Conservation (phyloP, 179 eudicot species). For the Camellia oleifera region DNA sequence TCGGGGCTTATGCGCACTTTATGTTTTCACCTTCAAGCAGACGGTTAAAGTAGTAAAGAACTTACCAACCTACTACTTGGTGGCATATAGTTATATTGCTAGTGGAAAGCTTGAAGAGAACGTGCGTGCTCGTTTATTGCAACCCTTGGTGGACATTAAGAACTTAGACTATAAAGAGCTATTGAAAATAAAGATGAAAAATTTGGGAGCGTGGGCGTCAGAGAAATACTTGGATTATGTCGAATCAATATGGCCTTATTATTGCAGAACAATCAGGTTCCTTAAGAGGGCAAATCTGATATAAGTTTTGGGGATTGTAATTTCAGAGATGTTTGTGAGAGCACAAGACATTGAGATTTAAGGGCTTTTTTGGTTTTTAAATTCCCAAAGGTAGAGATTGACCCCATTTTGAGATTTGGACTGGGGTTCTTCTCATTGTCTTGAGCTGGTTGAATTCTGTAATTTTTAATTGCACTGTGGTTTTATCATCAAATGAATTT, state of each 20-base stretch:
- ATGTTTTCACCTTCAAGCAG: slow-evolving; percentile 65
- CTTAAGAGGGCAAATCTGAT: slow-evolving; percentile 72
- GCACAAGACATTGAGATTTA: background rate
- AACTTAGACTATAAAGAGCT: slow-evolving; percentile 41
- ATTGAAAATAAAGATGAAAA: slow-evolving; percentile 30
- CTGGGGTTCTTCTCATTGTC: slow-evolving; percentile 8
- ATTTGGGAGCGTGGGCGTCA: slow-evolving; percentile 37
- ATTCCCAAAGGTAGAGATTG: background rate
- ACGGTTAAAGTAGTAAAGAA: slow-evolving; percentile 52
- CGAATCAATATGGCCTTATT: slow-evolving; percentile 81
- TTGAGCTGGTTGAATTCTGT: slow-evolving; percentile 9
- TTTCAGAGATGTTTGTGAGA: slow-evolving; percentile 6
- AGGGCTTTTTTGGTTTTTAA: slow-evolving; percentile 11
- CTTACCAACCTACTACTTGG: slow-evolving; percentile 42
- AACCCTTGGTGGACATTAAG: slow-evolving; percentile 42
- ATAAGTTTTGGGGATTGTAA: slow-evolving; percentile 21
- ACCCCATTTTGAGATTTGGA: slow-evolving; percentile 14
- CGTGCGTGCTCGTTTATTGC: slow-evolving; percentile 39
- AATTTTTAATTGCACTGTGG: background rate
- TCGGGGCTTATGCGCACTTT: slow-evolving; percentile 46
- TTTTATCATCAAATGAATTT: background rate
- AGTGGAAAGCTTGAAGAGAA: slow-evolving; percentile 57
- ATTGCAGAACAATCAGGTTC: slow-evolving; percentile 69
- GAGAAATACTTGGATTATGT: slow-evolving; percentile 66
- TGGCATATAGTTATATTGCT: slow-evolving; percentile 35